These are phyloP conservation scores for Globisporangium radiosum DNA, from an alignment of 352 stramenopile genomes.

Conservation along the genomic window DNA sequence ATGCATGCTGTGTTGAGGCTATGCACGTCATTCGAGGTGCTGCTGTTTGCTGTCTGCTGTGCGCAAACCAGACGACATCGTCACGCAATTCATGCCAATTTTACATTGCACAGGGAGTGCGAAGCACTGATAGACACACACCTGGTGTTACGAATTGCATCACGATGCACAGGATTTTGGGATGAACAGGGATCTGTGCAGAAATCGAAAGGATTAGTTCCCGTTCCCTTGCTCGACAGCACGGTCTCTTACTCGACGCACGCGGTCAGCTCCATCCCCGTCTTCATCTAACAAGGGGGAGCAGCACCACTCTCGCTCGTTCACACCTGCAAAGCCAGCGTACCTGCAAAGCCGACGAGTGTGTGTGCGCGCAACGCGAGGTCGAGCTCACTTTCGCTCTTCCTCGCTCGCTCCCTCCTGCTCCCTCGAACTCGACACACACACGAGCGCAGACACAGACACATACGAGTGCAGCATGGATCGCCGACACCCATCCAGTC, in stretches of 20 bases:
- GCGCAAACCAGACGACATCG: too few relatives aligned
- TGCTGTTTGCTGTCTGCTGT: too few relatives aligned
- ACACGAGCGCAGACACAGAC: background rate
- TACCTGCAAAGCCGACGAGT: background rate
- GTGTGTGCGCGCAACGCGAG: too few relatives aligned
- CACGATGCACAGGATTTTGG: too few relatives aligned
- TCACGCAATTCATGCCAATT: too few relatives aligned
- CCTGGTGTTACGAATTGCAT: too few relatives aligned
- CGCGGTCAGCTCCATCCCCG: slow-evolving; percentile 4
- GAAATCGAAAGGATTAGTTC: background rate
- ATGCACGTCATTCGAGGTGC: too few relatives aligned
- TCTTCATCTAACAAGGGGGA: slow-evolving; percentile 13
- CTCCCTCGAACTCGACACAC: background rate
- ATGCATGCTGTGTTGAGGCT: too few relatives aligned
- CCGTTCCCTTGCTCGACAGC: background rate
- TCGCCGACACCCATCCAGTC: background rate
- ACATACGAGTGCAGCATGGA: background rate
- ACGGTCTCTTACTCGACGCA: background rate
- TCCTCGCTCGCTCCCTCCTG: too few relatives aligned
- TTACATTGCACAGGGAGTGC: too few relatives aligned
- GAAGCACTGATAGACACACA: too few relatives aligned
- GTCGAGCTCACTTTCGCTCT: slow-evolving; percentile 4
- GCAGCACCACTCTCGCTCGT: slow-evolving; percentile 5
- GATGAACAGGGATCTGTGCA: too few relatives aligned
- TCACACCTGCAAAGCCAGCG: background rate